Base-by-base conservation (phyloP, 1,284 basidiomycete genomes). In the Malassezia furfur region DNA sequence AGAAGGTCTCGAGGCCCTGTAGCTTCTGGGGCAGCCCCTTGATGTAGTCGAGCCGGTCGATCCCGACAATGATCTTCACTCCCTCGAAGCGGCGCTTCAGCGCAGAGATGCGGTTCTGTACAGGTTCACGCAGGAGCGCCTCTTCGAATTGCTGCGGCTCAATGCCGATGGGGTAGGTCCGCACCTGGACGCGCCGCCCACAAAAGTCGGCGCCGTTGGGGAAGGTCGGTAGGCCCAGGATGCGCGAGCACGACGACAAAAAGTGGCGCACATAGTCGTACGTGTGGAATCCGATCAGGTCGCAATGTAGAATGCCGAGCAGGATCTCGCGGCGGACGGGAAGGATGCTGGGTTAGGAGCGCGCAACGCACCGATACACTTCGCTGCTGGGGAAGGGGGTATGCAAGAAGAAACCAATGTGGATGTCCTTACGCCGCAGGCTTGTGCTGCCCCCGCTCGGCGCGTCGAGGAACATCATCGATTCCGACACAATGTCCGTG, bases 191-290 rank as follows among this genome's bases (percentile, higher is more conserved):
- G 61, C 94, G 84, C 17, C 90, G 85, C 17, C 91, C 91, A 68
- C 90, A 89, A 67, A 94, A 93, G 70, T 94, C 89, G 67, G 96
- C 65, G 19, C 93, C 91, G 75, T 98, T 98, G 5, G 93, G 93
- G 85, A 96, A 91, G 1, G 93, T 96, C 4, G 90, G 85, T n/a
- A 96, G 79, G 30, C 86, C 87, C 21, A 98, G 84, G 63, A 98
- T 93, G 46, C 94, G 87, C 2, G 93, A 96, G 77, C 93, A 96
- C 34, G 91, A 93, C 1, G 91, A 96, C 38, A 99, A 80, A 82
- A 99, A 99, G 77, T 99, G 93, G 25, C 94, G 89, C 1, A 93
- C 93, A 72, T 99, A 99, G 78, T 98, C 94, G 77, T 96, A 99
- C 1, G 94, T 99, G 79, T 99, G 93, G 82, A 98, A 99, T 11